These are phyloP conservation scores for Nyctanthes arbortristis DNA, from an alignment of 257 asterid genomes.

Conservation along the genomic window DNA sequence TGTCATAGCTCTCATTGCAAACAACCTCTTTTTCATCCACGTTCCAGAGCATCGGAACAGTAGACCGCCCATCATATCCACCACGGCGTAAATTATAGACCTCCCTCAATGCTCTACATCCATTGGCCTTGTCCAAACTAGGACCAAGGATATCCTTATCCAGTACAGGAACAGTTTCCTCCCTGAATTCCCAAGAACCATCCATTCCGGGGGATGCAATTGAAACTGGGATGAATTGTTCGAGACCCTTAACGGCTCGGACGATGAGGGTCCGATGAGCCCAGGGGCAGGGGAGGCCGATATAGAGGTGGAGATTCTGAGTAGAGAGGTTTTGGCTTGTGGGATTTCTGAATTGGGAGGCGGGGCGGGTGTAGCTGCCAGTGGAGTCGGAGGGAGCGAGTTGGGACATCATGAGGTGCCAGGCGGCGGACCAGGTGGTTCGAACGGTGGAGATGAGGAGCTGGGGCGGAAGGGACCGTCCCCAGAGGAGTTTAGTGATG, in stretches of 20 bases:
- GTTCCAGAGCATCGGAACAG: constrained; percentile 98
- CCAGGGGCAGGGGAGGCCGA: constrained; percentile 97
- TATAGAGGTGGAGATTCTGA: constrained; percentile 78
- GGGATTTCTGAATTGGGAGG: constrained; percentile 70
- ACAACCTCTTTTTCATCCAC: constrained; percentile 55
- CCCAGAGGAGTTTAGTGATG: constrained; percentile 81
- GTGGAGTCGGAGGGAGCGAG: constrained; percentile 88
- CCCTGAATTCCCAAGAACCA: constrained; percentile 77
- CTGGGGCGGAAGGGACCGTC: constrained; percentile 85
- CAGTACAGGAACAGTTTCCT: constrained; percentile 5
- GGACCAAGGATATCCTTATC: constrained; percentile 34
- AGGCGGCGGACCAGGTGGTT: constrained; percentile 79
- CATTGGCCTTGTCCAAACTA: constrained; percentile 60
- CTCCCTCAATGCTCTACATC: constrained; percentile 65
- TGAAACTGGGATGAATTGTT: constrained; percentile 59
- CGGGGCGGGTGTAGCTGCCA: constrained; percentile 80
- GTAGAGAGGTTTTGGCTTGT: constrained; percentile 24
- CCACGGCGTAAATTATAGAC: constrained; percentile 62
- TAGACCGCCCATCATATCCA: constrained; percentile 72
- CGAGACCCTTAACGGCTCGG: constrained; percentile 89
- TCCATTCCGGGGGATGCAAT: constrained; percentile 77
- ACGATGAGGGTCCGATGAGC: constrained; percentile 96
- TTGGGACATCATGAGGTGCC: constrained; percentile 99
- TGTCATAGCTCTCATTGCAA: constrained; percentile 93
- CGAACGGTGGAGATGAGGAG: constrained; percentile 96